These are phyloP conservation scores for Mycena sanguinolenta DNA, from an alignment of 768 basidiomycete species.

Conservation along the genomic window DNA sequence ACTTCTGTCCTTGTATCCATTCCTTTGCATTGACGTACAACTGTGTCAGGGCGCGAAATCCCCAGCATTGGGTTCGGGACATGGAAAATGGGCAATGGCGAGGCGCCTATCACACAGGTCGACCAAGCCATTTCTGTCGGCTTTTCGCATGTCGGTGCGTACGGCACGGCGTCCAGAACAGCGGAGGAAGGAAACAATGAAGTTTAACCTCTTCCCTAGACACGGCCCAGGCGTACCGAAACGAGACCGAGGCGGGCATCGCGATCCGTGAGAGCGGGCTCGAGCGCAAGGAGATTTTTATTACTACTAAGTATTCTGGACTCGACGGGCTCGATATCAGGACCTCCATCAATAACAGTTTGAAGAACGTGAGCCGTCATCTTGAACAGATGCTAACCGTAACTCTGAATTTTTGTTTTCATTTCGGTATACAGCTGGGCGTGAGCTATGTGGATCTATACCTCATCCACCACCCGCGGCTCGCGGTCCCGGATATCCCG, in stretches of 20 bases:
- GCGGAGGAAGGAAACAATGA: not conserved
- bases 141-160: conserved; percentile 73
- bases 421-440: conserved; percentile 68
- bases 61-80: conserved; percentile 74
- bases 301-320: conserved; percentile 77
- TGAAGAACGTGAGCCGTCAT: conserved; percentile 65
- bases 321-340: conserved; percentile 63
- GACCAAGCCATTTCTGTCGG: conserved; percentile 74
- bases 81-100: conserved; percentile 72
- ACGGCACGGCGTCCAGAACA: not conserved
- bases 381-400: too few relatives aligned
- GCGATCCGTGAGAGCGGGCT: conserved; percentile 65
- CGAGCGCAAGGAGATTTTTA: conserved; percentile 57
- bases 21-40: not conserved
- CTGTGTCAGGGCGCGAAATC: conserved; percentile 58
- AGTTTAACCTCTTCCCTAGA: conserved; percentile 53
- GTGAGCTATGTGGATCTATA: conserved; percentile 76
- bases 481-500: conserved; percentile 50
- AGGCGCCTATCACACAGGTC: conserved; percentile 65
- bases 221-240: conserved; percentile 72
- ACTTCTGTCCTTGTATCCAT: conserved; percentile 11
- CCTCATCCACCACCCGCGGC: conserved; percentile 69
- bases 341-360: conserved; percentile 68
- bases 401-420: not conserved
- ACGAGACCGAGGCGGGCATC: conserved; percentile 69